These are phyloP conservation scores for Perilla frutescens DNA, from an alignment of 257 asterid genomes.

Conservation along the genomic window DNA sequence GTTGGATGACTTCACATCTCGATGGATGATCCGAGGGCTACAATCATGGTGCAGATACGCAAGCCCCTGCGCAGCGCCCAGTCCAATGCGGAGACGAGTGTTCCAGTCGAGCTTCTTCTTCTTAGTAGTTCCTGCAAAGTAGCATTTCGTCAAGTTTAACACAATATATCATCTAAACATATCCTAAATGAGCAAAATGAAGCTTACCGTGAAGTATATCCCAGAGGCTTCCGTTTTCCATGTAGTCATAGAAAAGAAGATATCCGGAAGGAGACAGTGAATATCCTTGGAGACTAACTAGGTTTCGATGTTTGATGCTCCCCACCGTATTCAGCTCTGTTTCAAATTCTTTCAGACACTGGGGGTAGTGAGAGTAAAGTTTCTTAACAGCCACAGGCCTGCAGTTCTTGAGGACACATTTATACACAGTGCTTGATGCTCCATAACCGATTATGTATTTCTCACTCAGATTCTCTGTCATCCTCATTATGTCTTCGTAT, in stretches of 20 bases:
- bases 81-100: conserved; percentile 71
- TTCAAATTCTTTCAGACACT: conserved; percentile 81
- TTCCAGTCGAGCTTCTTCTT: conserved; percentile 83
- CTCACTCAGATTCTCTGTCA: conserved; percentile 90
- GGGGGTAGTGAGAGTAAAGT: conserved; percentile 79
- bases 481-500: conserved; percentile 94
- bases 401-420: conserved; percentile 91
- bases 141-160: background rate
- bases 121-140: conserved; percentile 58
- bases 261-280: conserved; percentile 83
- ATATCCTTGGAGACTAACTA: conserved; percentile 90
- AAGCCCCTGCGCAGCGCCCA: conserved; percentile 91
- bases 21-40: conserved; percentile 83
- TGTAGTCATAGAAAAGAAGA: conserved; percentile 89
- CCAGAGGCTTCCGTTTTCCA: conserved; percentile 98
- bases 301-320: conserved; percentile 91
- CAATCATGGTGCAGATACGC: conserved; percentile 94
- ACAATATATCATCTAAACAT: background rate
- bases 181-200: background rate
- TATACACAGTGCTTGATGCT: conserved; percentile 93
- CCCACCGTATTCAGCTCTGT: conserved; percentile 94
- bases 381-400: conserved; percentile 91
- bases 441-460: conserved; percentile 85
- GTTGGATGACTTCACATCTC: conserved; percentile 92
- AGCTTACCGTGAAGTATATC: conserved; percentile 87